Percentiles rank a stretch among this genome's conserved stretches.
phyloP scores from a whole-genome alignment of 768 basidiomycete genomes.

The Porpolomopsis calyptriformis region DNA sequence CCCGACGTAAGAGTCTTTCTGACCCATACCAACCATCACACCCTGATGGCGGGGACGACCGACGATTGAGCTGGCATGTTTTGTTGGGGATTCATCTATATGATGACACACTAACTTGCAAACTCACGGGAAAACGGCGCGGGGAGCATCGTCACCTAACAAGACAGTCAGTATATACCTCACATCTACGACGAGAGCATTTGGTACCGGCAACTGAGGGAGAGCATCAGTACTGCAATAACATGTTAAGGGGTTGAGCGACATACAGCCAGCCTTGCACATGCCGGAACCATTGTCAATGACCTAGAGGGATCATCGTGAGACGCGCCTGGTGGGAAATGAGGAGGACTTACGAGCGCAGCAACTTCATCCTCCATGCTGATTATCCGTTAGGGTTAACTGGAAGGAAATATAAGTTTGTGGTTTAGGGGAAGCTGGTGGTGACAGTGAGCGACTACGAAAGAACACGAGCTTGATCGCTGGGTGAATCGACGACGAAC shows the following conservation, averaged over 20 bases:
- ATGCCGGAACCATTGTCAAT: conserved; percentile 96
- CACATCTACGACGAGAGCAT: conserved; percentile 1
- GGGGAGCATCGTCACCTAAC: conserved; percentile 75
- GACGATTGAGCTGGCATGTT: conserved; percentile 66
- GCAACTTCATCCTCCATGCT: not conserved
- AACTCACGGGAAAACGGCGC: conserved; percentile 91
- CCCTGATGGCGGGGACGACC: conserved; percentile 91
- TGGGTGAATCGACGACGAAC: not conserved
- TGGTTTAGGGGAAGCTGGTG: too few species aligned
- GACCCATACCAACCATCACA: conserved; percentile 96
- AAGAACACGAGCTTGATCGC: not conserved
- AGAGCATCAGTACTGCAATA: conserved; percentile 2
- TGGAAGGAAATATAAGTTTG: not conserved
- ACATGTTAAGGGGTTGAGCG: conserved; percentile 8
- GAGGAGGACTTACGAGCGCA: not conserved
- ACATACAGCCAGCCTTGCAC: conserved; percentile 99
- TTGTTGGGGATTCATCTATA: conserved; percentile 5
- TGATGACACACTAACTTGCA: not conserved
- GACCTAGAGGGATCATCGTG: conserved; percentile 35
- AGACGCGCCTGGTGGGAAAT: not conserved
- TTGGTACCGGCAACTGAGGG: conserved; percentile 58
- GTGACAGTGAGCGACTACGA: too few species aligned
- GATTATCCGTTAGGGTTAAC: not conserved
- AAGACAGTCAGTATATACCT: conserved; percentile 13
- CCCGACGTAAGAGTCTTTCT: conserved; percentile 74